Base-by-base conservation (phyloP, 163 green algal genomes). In the Chlamydomonas reinhardtii region DNA sequence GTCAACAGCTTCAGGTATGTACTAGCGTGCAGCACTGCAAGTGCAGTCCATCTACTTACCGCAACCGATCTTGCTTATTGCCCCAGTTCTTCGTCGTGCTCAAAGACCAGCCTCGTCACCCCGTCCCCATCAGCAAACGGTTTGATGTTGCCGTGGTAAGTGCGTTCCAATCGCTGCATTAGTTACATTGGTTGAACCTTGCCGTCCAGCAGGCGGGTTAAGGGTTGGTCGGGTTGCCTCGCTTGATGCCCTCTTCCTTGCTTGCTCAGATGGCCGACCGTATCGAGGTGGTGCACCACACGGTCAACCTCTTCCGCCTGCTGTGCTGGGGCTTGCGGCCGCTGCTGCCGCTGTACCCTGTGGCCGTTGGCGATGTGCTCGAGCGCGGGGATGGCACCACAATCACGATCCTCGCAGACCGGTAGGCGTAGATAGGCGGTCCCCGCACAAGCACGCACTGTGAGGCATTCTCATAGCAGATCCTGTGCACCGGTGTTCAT, bases 51-150 rank as follows among this genome's bases (percentile, higher is more conserved):
- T 52, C 52, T 77, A 29, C 61, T 48, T 25, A 77, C 72, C 27
- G 62, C 16, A 20, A 69, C 34, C 16, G 22, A 34, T 69, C 27
- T 69, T 9, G 25, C 14, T 69, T 69, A 32, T 34, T 69, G 11
- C 11, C 61, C 17, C 73, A 79, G 73, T 79, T 69, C 73, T 79
- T 52, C 52, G 73, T 20, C 48, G n/a, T 79, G 73, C 52, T 79
- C 73, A 79, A 69, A 29, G 27, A 14, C 52, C 73, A 79, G 52
- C 73, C 52, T 54, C 73, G 68, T 11, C 73, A 79, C 29, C 73
- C 73, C n/a, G 73, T 79, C 73, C 68, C 48, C 73, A 79, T 79
- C 73, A 79, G 73, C 73, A 79, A 79, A 29, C 52, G 29, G n/a
- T 79, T 79, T 52, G 20, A 79, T 69, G 17, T 79, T 79, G 68